Conservation (phyloP, 371 early-diverging fungal species). For the Mycotypha africana region DNA sequence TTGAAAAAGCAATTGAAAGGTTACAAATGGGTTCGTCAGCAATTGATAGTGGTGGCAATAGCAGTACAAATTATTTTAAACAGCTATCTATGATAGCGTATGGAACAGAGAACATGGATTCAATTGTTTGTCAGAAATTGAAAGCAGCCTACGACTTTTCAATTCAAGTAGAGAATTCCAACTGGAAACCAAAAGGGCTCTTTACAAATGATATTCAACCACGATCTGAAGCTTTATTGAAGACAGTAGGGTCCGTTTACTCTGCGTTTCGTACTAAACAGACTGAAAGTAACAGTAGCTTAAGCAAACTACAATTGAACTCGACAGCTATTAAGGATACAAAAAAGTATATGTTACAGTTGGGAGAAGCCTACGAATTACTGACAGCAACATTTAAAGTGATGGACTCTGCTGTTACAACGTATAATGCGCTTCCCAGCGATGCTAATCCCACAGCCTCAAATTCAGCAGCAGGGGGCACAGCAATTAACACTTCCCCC, state of each 20-base stretch:
- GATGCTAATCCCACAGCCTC: no score
- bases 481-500: no score
- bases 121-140: conserved; percentile 1
- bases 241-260: not conserved
- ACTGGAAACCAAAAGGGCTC: conserved; percentile 17
- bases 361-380: not conserved
- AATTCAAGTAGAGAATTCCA: conserved; percentile 9
- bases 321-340: not conserved
- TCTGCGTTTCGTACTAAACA: not conserved
- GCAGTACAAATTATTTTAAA: not conserved
- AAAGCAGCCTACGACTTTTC: conserved; percentile 3
- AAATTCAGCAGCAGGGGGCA: no score
- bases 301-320: not conserved
- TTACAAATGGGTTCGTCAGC: not conserved
- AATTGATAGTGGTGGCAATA: not conserved
- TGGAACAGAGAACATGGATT: conserved; percentile 4
- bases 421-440: no score
- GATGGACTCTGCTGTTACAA: no score
- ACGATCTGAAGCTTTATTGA: conserved; percentile 1
- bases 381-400: conserved; percentile 2
- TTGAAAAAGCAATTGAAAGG: conserved; percentile 10
- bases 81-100: not conserved
- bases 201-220: conserved; percentile 3
- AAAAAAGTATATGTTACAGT: not conserved
- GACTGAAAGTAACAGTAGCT: not conserved